These are phyloP conservation scores for Lyophyllum atratum DNA, from an alignment of 768 basidiomycete species.

Conservation along the genomic window DNA sequence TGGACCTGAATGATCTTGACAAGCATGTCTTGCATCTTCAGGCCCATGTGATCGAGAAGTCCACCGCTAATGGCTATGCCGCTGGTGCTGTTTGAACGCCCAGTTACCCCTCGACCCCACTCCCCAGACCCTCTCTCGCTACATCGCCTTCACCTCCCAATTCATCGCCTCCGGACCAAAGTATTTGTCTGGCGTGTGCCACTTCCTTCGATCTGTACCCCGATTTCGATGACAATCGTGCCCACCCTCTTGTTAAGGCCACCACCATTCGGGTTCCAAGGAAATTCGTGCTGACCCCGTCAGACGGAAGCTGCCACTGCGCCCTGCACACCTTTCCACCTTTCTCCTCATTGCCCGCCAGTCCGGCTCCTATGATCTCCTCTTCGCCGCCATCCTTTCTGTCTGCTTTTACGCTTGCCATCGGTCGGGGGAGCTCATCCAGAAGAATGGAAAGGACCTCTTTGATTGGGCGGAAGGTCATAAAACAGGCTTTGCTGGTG, in stretches of 20 bases:
- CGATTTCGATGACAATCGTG: slow-evolving; percentile 14
- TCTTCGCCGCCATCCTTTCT: slow-evolving; percentile 20
- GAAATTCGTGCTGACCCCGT: slow-evolving; percentile 7
- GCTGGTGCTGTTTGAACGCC: slow-evolving; percentile 13
- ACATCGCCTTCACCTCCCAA: slow-evolving; percentile 17
- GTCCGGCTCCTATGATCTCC: slow-evolving; percentile 1
- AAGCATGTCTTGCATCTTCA: slow-evolving; percentile 8
- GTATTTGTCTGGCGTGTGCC: slow-evolving; percentile 21
- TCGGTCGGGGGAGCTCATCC: slow-evolving; percentile 22
- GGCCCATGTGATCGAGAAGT: slow-evolving; percentile 15
- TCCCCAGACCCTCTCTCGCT: slow-evolving; percentile 15
- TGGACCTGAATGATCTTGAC: background rate
- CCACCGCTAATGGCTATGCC: slow-evolving; percentile 14
- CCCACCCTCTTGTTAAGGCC: slow-evolving; percentile 10
- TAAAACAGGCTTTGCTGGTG: slow-evolving; percentile 12
- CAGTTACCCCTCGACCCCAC: slow-evolving; percentile 1
- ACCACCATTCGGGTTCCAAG: slow-evolving; percentile 18
- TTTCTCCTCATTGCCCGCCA: background rate
- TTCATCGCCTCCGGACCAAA: slow-evolving; percentile 12
- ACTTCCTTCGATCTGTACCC: slow-evolving; percentile 24
- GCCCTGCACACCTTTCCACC: background rate
- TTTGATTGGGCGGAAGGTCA: slow-evolving; percentile 28
- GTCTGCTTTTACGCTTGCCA: slow-evolving; percentile 29
- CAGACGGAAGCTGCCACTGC: background rate
- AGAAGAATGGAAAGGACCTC: slow-evolving; percentile 7